Base-by-base conservation (phyloP, 441 rosid species). In the Populus hybrid region DNA sequence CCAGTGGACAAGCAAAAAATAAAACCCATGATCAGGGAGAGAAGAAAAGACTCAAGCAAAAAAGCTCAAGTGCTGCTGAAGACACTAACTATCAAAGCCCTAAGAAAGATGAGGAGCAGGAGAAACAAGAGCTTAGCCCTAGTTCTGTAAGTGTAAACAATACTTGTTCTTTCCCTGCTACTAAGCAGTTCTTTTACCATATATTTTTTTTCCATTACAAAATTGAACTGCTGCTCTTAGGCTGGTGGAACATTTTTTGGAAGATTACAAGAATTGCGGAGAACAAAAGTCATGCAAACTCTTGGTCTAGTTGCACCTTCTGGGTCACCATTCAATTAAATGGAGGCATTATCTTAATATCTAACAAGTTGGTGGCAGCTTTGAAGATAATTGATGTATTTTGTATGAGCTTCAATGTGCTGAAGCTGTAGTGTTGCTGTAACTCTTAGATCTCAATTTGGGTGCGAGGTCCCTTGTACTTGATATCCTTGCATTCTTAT, bases 271-370 rank as follows among this genome's bases (percentile, higher is more conserved):
- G 85, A 82, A 70, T 82, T 79, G 53, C 85, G 88, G 72, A 81
- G 86, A 79, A 69, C 78, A 36, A 88, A 87, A 84, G 95, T 91
- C 74, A 89, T 89, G 91, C 87, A 85, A 80, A 85, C 81, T 75
- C 92, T 89, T 61, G 92, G 88, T 69, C 77, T 91, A 81, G n/a
- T 77, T 73, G 87, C 91, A 8, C 91, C 95, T 64, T 76, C 84
- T 2, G 95, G 92, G 57, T 89, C 95, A 19, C 95, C 95, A 75
- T 91, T 85, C 75, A 38, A 12, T 67, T 80, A 79, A 77, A 73
- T 73, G 61, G 71, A 75, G 42, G 21, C 70, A 16, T 64, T 18
- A 64, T 35, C 66, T 75, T 46, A 14, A 12, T 46, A 12, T 46
- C 57, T 46, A 23, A 70, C 69, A 67, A n/a, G 8, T 24, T n/a